Conservation (phyloP, 2,329 filamentous ascomycete genomes). For the Fusarium pseudograminearum region DNA sequence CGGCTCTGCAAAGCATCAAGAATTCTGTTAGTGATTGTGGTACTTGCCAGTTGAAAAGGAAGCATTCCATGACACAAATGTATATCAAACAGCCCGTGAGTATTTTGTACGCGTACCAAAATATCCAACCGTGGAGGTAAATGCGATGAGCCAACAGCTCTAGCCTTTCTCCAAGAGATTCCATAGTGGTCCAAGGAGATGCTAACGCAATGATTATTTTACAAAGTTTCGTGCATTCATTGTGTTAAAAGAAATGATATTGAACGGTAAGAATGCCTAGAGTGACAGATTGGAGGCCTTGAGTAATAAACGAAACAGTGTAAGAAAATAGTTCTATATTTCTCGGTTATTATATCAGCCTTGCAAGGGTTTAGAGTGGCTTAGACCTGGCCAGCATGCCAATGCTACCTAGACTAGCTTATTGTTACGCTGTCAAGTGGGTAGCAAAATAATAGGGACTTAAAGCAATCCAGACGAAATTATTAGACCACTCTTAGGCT, state of each 20-base stretch:
- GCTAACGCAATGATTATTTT: fast-evolving
- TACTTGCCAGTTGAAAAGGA: neutral
- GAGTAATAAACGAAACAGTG: neutral
- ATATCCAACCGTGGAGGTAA: neutral
- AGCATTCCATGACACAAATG: fast-evolving
- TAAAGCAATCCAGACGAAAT: no score
- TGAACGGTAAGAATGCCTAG: no score
- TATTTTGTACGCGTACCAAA: neutral
- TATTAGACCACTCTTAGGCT: no score
- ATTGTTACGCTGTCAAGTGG: no score
- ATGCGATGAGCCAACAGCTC: neutral
- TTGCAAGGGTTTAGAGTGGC: neutral
- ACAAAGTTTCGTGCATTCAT: no score
- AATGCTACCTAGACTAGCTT: no score
- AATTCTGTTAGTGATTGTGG: neutral
- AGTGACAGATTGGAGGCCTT: no score
- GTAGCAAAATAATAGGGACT: no score
- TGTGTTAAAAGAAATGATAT: neutral
- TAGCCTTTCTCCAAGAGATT: neutral
- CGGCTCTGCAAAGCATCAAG: neutral
- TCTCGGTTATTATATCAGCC: neutral
- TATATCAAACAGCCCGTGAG: fast-evolving
- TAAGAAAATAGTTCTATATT: neutral
- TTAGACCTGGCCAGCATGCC: neutral
- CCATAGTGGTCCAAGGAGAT: neutral